Evolutionary conservation across 2,329 filamentous ascomycete genomes (phyloP), one percentile per base, ranked within the genome.

Genomic region (Epicoccum nigrum): DNA sequence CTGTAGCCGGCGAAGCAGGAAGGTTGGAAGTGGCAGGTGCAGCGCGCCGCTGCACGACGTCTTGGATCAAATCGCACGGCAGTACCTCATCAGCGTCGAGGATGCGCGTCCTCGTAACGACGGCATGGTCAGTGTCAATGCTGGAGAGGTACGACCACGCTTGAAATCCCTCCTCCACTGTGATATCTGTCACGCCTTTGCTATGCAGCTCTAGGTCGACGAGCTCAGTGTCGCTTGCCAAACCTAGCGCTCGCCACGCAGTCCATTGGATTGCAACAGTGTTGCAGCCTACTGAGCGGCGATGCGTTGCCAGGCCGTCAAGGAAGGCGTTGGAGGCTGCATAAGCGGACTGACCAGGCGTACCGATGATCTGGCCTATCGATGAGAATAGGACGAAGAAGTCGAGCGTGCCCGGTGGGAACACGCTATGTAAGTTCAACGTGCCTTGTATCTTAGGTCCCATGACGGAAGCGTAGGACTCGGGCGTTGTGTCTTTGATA

Each of bases 141-240:
- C 63, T 62, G 11, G 57, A 59, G 4, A 76, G 32, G 46, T 76
- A 62, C 25, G 70, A 59, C 76, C 77, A 79, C 4, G 77, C 77
- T 3, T 60, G 63, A 59, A 79, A 78, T 0, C 64, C 77, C 45
- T 79, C 77, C 1, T 76, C 67, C 8, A 60, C 54, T 0, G 68
- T 74, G 37, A 80, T 68, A 38, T 74, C 73, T 1, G 74, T 77
- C 41, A 80, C 74, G 4, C 76, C 77, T 52, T 74, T 76, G 46
- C 58, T 67, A 15, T 70, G 60, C 4, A 79, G 59, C 55, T 79
- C 77, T 0, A 70, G 66, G n/a, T 64, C 63, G 16, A 79, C 59
- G 53, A 76, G 75, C 11, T 74, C 73, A 0, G 71, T 68, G 37
- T 62, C 59, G 7, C 64, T 64, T 0, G 68, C 73, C 64, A 79